A percentile compares a stretch with the other conserved stretches of the same genome.
Conservation (phyloP, 2,329 filamentous ascomycete species). For the Pseudogymnoascus destructans region DNA sequence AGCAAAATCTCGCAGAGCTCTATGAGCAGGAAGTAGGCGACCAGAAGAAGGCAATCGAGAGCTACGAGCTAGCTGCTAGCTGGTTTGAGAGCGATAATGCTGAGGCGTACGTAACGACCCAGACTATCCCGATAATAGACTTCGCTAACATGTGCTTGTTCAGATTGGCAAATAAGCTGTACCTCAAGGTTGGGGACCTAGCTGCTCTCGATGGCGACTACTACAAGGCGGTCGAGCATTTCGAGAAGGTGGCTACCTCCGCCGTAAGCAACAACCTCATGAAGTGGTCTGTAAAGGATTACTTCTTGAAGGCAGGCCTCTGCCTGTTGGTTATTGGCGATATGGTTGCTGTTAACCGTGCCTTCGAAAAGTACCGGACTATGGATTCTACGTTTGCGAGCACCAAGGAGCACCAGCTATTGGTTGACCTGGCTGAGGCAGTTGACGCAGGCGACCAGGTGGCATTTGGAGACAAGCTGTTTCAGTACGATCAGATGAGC, state of each 20-base stretch:
- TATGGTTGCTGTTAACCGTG: slow-evolving; percentile 63
- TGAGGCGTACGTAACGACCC: slow-evolving; percentile 47
- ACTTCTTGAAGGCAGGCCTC: slow-evolving; percentile 86
- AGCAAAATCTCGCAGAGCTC: slow-evolving; percentile 77
- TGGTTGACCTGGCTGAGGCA: slow-evolving; percentile 62
- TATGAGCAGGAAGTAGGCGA: slow-evolving; percentile 75
- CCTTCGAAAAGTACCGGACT: slow-evolving; percentile 70
- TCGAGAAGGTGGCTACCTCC: slow-evolving; percentile 67
- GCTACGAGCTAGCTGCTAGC: slow-evolving; percentile 71
- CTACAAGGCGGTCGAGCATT: slow-evolving; percentile 66
- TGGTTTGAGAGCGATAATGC: slow-evolving; percentile 88
- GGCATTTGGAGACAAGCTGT: slow-evolving; percentile 71
- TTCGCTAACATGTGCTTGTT: slow-evolving; percentile 1
- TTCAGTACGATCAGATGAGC: slow-evolving; percentile 81
- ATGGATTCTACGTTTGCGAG: slow-evolving; percentile 63
- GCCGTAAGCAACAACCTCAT: slow-evolving; percentile 83
- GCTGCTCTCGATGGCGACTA: slow-evolving; percentile 74
- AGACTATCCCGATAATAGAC: not conserved
- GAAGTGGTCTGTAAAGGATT: slow-evolving; percentile 90
- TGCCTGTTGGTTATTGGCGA: slow-evolving; percentile 69
- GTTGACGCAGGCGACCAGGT: slow-evolving; percentile 71
- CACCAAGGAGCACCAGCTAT: slow-evolving; percentile 69
- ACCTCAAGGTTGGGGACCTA: slow-evolving; percentile 82
- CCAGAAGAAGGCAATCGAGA: slow-evolving; percentile 62
- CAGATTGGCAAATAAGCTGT: slow-evolving; percentile 84